Conservation (phyloP, 306 rosid genomes). For the Lupinus albus region DNA sequence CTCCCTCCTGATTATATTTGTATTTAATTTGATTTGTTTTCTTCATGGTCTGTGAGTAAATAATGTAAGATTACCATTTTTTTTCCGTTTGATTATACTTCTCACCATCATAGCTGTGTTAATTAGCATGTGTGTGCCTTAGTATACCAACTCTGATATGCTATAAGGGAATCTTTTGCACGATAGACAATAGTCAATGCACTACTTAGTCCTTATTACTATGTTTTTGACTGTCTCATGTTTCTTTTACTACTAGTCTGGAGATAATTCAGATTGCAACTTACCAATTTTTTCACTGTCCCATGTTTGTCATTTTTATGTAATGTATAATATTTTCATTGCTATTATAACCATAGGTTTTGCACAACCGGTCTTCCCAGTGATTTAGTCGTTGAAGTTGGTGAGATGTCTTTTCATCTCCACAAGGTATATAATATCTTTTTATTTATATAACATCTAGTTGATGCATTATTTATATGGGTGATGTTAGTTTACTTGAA, state of each 20-base stretch:
- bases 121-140: conserved; percentile 2
- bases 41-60: conserved; percentile 21
- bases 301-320: neutral
- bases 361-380: conserved; percentile 97
- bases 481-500: neutral
- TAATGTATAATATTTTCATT: conserved; percentile 4
- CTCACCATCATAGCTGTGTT: neutral
- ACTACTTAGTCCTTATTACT: conserved; percentile 6
- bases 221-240: neutral
- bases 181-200: neutral
- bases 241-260: conserved; percentile 1
- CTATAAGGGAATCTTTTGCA: conserved; percentile 7
- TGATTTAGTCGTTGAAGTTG: conserved; percentile 89
- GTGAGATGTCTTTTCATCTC: conserved; percentile 95
- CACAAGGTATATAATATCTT: conserved; percentile 72
- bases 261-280: conserved; percentile 4
- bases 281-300: conserved; percentile 6
- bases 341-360: conserved; percentile 62
- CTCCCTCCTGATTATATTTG: neutral
- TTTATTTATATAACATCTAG: conserved; percentile 34
- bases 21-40: conserved; percentile 9
- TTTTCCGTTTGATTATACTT: conserved; percentile 28
- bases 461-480: conserved; percentile 15
- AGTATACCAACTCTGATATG: neutral
- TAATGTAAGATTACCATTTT: neutral